Conservation (phyloP, 2,329 filamentous ascomycete genomes). For the Monosporascus cannonballus region DNA sequence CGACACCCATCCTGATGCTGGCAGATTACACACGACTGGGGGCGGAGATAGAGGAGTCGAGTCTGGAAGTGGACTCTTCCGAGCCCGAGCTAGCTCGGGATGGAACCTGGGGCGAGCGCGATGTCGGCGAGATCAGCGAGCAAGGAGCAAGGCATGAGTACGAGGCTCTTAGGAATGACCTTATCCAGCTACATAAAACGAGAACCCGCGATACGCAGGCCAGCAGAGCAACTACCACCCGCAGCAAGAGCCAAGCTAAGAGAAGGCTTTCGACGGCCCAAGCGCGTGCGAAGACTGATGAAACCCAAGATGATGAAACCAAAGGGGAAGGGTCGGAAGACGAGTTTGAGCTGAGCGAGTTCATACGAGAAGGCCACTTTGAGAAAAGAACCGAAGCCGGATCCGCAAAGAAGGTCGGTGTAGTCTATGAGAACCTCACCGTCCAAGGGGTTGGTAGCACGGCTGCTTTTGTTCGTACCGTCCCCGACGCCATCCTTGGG, state of each 20-base stretch:
- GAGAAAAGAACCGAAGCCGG: slow-evolving; percentile 62
- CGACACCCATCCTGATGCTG: slow-evolving; percentile 13
- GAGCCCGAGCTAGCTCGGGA: slow-evolving; percentile 7
- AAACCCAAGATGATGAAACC: slow-evolving; percentile 27
- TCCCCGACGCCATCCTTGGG: slow-evolving; percentile 68
- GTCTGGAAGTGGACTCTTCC: slow-evolving; percentile 5
- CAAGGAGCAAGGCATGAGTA: slow-evolving; percentile 29
- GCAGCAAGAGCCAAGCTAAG: slow-evolving; percentile 4
- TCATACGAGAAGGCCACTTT: slow-evolving; percentile 69
- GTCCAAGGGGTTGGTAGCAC: slow-evolving; percentile 66
- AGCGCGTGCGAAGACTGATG: slow-evolving; percentile 20
- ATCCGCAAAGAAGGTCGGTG: slow-evolving; percentile 71
- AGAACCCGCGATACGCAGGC: slow-evolving; percentile 29
- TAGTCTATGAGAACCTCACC: slow-evolving; percentile 69
- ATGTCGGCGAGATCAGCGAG: slow-evolving; percentile 28
- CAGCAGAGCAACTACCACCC: slow-evolving; percentile 9
- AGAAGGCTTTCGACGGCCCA: slow-evolving; percentile 4
- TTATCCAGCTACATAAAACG: slow-evolving; percentile 28
- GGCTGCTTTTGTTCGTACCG: slow-evolving; percentile 62
- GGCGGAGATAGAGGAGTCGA: neutral
- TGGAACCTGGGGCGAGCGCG: slow-evolving; percentile 33
- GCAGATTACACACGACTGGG: slow-evolving; percentile 3
- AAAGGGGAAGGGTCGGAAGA: slow-evolving; percentile 44
- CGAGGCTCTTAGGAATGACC: slow-evolving; percentile 28
- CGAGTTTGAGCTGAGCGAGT: slow-evolving; percentile 62